phyloP scores from a whole-genome alignment of 106 monocot species.

The Chionographis japonica region DNA sequence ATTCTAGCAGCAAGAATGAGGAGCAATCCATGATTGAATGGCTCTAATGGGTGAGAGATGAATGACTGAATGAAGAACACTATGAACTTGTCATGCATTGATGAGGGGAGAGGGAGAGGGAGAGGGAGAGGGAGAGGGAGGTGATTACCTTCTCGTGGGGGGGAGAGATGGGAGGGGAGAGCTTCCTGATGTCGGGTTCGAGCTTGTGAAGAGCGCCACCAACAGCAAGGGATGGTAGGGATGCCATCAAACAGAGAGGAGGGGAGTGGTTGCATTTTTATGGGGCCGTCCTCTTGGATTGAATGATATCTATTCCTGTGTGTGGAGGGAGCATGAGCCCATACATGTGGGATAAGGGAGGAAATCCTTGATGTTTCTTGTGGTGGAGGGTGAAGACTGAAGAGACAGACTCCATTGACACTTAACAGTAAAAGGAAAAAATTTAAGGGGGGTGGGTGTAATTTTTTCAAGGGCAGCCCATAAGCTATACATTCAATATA shows the following conservation, averaged over 20 bases:
- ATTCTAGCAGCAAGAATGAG: too few relatives aligned
- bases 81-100: too few relatives aligned
- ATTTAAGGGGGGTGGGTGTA: too few relatives aligned
- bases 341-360: background rate
- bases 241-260: constrained; percentile 27
- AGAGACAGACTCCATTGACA: too few relatives aligned
- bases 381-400: too few relatives aligned
- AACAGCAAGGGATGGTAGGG: constrained; percentile 39
- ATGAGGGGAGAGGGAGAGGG: background rate
- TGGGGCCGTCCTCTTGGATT: too few relatives aligned
- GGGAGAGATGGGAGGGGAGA: background rate
- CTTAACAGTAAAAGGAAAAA: too few relatives aligned
- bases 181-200: constrained; percentile 37
- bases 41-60: background rate
- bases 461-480: too few relatives aligned
- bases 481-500: too few relatives aligned
- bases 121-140: background rate
- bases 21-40: background rate
- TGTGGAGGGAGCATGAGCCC: background rate
- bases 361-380: too few relatives aligned
- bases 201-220: constrained; percentile 19
- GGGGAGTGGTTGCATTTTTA: background rate
- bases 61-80: background rate
- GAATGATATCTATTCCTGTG: background rate
- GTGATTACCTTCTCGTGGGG: constrained; percentile 28